A percentile compares a stretch with the other conserved stretches of the same genome.
phyloP scores from a whole-genome alignment of 345 rosid species.

The Hypericum androsaemum region DNA sequence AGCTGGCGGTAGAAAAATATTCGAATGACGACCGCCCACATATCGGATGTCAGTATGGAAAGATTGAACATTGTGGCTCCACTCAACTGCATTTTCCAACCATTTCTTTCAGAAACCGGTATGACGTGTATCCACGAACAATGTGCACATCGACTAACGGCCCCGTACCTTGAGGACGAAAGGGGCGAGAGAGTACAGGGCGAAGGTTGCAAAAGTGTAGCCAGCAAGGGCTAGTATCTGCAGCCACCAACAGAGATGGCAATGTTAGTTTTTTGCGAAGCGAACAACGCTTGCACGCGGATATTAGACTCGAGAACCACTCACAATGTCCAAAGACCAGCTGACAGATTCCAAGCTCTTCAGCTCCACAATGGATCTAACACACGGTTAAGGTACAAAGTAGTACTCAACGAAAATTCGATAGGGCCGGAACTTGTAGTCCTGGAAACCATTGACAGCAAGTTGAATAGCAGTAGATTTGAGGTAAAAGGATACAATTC shows the following conservation, averaged over 20 bases:
- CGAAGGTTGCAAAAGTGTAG: conserved; percentile 21
- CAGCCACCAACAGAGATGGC: conserved; percentile 3
- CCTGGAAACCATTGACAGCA: too few species aligned
- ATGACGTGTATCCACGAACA: too few species aligned
- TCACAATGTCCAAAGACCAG: conserved; percentile 42
- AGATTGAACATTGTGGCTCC: conserved; percentile 55
- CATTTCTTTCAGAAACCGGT: too few species aligned
- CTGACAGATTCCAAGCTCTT: conserved; percentile 32
- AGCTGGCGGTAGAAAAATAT: conserved; percentile 37
- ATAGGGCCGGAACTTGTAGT: too few species aligned
- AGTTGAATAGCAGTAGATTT: too few species aligned
- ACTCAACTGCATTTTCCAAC: conserved; percentile 25
- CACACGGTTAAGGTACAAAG: conserved; percentile 16
- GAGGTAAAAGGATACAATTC: conserved; percentile 46
- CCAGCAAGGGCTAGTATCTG: conserved; percentile 41
- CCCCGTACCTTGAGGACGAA: conserved; percentile 37
- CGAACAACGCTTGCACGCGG: too few species aligned
- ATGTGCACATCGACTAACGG: too few species aligned
- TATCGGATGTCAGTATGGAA: conserved; percentile 44
- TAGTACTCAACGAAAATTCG: not conserved
- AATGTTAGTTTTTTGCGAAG: not conserved
- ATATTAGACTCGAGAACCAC: conserved; percentile 1
- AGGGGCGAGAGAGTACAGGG: conserved; percentile 35
- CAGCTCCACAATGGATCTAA: conserved; percentile 40
- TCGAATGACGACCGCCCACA: conserved; percentile 53